Evolutionary conservation across 2,329 filamentous ascomycete species (phyloP), one percentile per base, ranked within the genome.

Genomic region (Akanthomyces muscarius): DNA sequence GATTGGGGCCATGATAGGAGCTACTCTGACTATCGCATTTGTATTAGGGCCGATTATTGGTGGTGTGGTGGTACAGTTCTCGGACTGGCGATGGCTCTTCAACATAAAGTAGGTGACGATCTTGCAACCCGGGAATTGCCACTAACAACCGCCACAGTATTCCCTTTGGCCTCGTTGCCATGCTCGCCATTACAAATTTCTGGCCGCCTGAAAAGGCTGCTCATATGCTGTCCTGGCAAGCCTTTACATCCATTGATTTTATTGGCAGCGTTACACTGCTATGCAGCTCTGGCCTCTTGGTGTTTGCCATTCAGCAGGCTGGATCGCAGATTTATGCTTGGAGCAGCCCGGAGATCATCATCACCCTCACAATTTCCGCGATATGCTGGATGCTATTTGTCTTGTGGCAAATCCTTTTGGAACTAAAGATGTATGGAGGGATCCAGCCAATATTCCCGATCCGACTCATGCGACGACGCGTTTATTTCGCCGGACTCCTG

Each of bases 41-140:
- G 78, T 87, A 4, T 74, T 87, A 1, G 85, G 85, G 0, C 84
- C 85, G 1, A 71, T 87, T 2, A 72, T 87, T 4, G 85, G 85
- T 5, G 85, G 85, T 2, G 74, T 79, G 3, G 81, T 88, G 25
- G 80, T 83, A 1, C 76, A 81, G n/a, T 72, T 77, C 2, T 78
- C 79, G 21, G 78, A 76, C 50, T 88, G 85, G 85, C 77, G 81
- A 57, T 85, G 83, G 76, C 77, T 87, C 45, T 87, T 87, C 70
- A 83, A 83, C 71, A 81, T 87, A 70, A 88, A 88, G 83, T 86
- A 72, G 52, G 79, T 67, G 2, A n/a, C 10, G 13, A 16, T 25
- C 7, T 21, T 3, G 33, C 33, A 16, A 30, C 13, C 23, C 10
- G 64, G 16, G 23, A 6, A 50, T 21, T 56, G 25, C 63, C 71